These are phyloP conservation scores for Didymella pinodella DNA, from an alignment of 2,329 filamentous ascomycete species.

Conservation along the genomic window DNA sequence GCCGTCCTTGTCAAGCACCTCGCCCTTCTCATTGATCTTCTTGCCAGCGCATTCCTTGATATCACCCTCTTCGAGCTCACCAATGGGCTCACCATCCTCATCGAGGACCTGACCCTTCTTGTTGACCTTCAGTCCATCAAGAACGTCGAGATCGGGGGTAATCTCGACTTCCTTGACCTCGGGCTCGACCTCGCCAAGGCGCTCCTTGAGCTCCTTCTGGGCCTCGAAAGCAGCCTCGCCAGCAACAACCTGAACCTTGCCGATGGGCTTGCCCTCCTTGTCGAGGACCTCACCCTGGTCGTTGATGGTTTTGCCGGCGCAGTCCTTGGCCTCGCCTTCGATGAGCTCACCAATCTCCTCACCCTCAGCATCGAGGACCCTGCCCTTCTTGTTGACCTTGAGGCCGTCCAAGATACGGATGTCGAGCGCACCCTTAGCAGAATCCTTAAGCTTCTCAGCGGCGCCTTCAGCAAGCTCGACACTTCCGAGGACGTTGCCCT, in stretches of 20 bases:
- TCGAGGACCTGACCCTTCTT: constrained; percentile 64
- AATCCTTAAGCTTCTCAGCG: constrained; percentile 57
- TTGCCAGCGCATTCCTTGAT: constrained; percentile 69
- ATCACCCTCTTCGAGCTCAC: constrained; percentile 64
- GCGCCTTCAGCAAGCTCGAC: constrained; percentile 60
- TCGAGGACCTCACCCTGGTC: constrained; percentile 61
- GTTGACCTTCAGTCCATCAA: constrained; percentile 65
- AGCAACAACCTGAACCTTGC: constrained; percentile 58
- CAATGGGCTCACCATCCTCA: constrained; percentile 63
- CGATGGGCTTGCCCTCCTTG: constrained; percentile 60
- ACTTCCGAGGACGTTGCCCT: constrained; percentile 60
- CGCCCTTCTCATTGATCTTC: constrained; percentile 70
- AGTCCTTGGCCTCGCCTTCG: constrained; percentile 56
- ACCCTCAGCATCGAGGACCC: constrained; percentile 60
- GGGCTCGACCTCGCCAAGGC: constrained; percentile 56
- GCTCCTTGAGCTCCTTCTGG: constrained; percentile 56
- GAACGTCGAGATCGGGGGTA: constrained; percentile 56
- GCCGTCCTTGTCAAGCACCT: constrained; percentile 70
- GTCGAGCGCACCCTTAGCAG: constrained; percentile 52
- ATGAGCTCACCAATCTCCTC: constrained; percentile 60
- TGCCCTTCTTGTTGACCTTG: constrained; percentile 66
- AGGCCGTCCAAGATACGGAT: constrained; percentile 60
- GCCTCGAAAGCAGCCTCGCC: constrained; percentile 61
- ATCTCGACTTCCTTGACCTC: constrained; percentile 53
- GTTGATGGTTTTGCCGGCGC: constrained; percentile 59